Evolutionary conservation across 2,329 filamentous ascomycete species (phyloP).

Genomic region (Calonectria hongkongensis): DNA sequence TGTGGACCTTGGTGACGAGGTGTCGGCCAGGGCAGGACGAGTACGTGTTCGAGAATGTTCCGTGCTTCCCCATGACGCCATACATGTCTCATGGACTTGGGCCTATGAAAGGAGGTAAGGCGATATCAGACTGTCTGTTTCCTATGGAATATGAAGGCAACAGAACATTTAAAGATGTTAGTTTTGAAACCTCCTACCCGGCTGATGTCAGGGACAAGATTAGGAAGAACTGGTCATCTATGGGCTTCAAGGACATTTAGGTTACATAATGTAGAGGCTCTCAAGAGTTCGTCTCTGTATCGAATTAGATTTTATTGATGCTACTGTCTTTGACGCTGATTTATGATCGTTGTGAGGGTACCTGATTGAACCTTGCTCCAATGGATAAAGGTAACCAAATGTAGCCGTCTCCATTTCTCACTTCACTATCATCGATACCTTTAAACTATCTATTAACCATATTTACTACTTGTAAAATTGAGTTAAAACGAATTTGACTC

Average conservation of each 20-base stretch:
- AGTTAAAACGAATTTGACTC: neutral
- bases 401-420: too few species aligned
- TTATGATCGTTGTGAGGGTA: too few species aligned
- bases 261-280: neutral
- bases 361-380: too few species aligned
- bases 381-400: too few species aligned
- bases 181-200: conserved; percentile 60
- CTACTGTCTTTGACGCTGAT: too few species aligned
- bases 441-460: too few species aligned
- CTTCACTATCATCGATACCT: too few species aligned
- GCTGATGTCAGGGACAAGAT: conserved; percentile 41
- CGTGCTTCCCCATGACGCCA: conserved; percentile 66
- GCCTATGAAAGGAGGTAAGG: conserved; percentile 63
- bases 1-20: conserved; percentile 69
- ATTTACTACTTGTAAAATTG: neutral
- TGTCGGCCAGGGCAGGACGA: conserved; percentile 67
- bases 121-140: conserved; percentile 66
- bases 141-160: conserved; percentile 64
- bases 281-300: too few species aligned
- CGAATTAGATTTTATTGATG: too few species aligned
- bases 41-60: conserved; percentile 64
- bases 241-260: conserved; percentile 16
- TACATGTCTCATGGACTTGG: conserved; percentile 67
- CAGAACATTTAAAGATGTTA: conserved; percentile 53
- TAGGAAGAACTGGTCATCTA: conserved; percentile 8